A percentile compares a stretch with the other conserved stretches of the same genome.
phyloP scores from a whole-genome alignment of 768 basidiomycete species.

The Tricholoma bakamatsutake region DNA sequence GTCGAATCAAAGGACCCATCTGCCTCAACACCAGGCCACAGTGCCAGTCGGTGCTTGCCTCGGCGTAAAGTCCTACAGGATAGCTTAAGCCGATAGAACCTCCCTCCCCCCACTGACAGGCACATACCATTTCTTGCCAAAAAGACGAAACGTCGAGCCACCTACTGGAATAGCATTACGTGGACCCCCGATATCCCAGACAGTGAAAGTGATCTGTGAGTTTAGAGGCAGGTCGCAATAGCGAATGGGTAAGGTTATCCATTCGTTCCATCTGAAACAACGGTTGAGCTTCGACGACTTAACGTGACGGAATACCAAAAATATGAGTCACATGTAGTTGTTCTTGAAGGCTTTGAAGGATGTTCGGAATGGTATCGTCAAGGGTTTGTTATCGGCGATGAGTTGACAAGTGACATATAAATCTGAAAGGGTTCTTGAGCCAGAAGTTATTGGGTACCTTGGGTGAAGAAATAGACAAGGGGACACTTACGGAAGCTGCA shows the following conservation, averaged over 20 bases:
- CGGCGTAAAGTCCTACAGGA: constrained; percentile 73
- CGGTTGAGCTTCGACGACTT: background rate
- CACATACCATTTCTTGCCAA: constrained; percentile 86
- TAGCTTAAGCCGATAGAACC: background rate
- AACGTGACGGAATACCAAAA: background rate
- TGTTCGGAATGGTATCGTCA: constrained; percentile 89
- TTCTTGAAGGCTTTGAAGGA: constrained; percentile 90
- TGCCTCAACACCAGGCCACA: constrained; percentile 83
- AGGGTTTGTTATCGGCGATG: constrained; percentile 86
- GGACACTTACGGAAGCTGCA: constrained; percentile 63
- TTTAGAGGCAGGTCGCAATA: constrained; percentile 90
- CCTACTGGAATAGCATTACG: constrained; percentile 79
- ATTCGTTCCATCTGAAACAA: constrained; percentile 75
- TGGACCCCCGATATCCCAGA: constrained; percentile 92
- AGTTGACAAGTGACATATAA: constrained; percentile 92
- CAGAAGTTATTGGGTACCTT: constrained; percentile 22
- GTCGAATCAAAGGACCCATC: constrained; percentile 77
- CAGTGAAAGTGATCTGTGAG: constrained; percentile 88
- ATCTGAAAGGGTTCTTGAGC: constrained; percentile 76
- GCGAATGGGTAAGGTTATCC: constrained; percentile 85
- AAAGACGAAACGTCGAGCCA: constrained; percentile 84
- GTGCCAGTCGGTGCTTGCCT: constrained; percentile 82
- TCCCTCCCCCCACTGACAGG: background rate
- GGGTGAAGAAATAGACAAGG: constrained; percentile 6
- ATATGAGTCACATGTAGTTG: constrained; percentile 60